Percentiles rank a stretch among this genome's conserved stretches.
These are phyloP conservation scores for Stevia rebaudiana DNA, from an alignment of 140 eudicot genomes.

Conservation along the genomic window DNA sequence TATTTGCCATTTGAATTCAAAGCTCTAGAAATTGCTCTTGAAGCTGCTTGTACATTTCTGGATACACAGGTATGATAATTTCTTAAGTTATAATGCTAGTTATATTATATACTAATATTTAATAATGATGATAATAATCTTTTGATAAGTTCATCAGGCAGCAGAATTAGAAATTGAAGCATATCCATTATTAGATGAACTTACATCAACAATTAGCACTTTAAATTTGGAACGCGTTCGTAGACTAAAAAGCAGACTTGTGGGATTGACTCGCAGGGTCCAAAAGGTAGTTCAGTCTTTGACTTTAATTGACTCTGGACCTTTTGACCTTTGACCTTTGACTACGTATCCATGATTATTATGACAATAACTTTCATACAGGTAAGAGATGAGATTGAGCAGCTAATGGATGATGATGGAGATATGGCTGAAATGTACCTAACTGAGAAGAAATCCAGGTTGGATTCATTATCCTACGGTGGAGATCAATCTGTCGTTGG, in stretches of 20 bases:
- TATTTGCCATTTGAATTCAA: constrained; percentile 84
- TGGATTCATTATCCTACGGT: constrained; percentile 56
- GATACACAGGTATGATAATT: constrained; percentile 62
- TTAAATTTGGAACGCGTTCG: constrained; percentile 76
- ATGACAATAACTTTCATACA: constrained; percentile 26
- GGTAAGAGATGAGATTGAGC: constrained; percentile 90
- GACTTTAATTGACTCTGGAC: background rate
- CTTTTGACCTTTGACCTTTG: background rate
- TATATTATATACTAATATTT: too few relatives aligned
- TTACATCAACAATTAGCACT: constrained; percentile 77
- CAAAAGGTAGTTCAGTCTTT: constrained; percentile 47
- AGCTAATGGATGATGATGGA: constrained; percentile 91
- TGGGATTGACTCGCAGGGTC: constrained; percentile 73
- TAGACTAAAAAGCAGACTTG: constrained; percentile 76
- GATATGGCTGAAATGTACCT: constrained; percentile 95
- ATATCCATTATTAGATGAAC: constrained; percentile 82
- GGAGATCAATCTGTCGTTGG: constrained; percentile 66
- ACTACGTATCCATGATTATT: background rate
- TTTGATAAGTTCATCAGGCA: constrained; percentile 41
- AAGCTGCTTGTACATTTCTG: constrained; percentile 84
- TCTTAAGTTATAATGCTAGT: background rate
- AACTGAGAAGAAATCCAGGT: constrained; percentile 63
- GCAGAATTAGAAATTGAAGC: constrained; percentile 73
- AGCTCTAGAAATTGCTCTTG: constrained; percentile 83
- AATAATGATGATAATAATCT: background rate